These are phyloP conservation scores for Aspergillus sp. DNA, from an alignment of 2,329 filamentous ascomycete species.

Conservation along the genomic window DNA sequence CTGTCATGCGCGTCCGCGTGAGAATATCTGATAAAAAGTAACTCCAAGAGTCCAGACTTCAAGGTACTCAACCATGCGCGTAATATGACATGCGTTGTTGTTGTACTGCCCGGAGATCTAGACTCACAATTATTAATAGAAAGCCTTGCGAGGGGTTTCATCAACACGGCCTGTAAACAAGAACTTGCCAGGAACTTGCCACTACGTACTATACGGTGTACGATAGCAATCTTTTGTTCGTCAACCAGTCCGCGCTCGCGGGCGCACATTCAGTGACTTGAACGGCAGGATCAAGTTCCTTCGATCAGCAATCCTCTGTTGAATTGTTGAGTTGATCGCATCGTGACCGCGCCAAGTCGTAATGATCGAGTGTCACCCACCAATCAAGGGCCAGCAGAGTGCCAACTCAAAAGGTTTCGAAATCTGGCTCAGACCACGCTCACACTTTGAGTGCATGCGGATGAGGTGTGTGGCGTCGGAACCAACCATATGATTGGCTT, in stretches of 20 bases:
- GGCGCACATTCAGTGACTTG: neutral
- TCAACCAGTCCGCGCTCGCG: neutral
- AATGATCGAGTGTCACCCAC: neutral
- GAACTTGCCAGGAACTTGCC: neutral
- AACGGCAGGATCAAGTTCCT: no score
- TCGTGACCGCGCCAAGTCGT: neutral
- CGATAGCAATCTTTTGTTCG: neutral
- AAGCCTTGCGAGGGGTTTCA: constrained; percentile 1
- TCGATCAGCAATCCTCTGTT: neutral
- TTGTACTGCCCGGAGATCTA: neutral
- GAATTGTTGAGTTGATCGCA: neutral
- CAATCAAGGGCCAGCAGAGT: neutral
- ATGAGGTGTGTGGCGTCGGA: constrained; percentile 31
- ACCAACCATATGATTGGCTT: constrained; percentile 7
- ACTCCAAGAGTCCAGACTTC: neutral
- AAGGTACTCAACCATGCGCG: neutral
- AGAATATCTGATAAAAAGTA: neutral
- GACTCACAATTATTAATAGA: constrained; percentile 2
- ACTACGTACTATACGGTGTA: neutral
- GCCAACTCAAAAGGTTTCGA: neutral
- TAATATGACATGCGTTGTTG: neutral
- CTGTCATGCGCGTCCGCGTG: neutral
- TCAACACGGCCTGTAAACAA: neutral
- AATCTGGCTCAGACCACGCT: constrained; percentile 14
- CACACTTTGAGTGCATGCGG: neutral